A percentile compares a stretch with the other conserved stretches of the same genome.
Conservation (phyloP, 2,329 filamentous ascomycete genomes). For the Parascedosporium putredinis region DNA sequence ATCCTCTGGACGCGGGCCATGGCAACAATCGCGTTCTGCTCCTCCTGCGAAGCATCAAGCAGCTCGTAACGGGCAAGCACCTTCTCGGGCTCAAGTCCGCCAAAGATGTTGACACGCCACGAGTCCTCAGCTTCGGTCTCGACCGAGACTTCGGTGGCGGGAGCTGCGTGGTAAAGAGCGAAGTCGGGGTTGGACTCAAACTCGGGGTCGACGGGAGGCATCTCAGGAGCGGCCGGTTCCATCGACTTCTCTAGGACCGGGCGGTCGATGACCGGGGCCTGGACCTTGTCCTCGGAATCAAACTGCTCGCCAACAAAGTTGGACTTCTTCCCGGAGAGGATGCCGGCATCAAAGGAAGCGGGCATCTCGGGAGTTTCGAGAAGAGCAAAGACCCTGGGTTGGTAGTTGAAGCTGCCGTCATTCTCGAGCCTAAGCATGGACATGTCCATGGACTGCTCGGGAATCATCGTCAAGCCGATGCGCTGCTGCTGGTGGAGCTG, state of each 20-base stretch:
- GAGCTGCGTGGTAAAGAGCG: constrained; percentile 44
- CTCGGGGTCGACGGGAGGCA: constrained; percentile 34
- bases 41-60: constrained; percentile 45
- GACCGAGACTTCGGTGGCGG: constrained; percentile 17
- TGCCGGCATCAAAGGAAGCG: constrained; percentile 43
- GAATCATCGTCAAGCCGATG: constrained; percentile 74
- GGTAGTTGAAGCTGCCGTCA: constrained; percentile 44
- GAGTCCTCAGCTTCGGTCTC: constrained; percentile 34
- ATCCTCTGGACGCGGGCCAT: constrained; percentile 42
- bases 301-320: constrained; percentile 39
- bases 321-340: constrained; percentile 62
- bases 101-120: constrained; percentile 32
- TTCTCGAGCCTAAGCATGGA: constrained; percentile 55
- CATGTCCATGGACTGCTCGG: constrained; percentile 68
- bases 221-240: constrained; percentile 18
- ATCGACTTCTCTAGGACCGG: constrained; percentile 26
- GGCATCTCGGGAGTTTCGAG: constrained; percentile 60
- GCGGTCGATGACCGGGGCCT: constrained; percentile 41
- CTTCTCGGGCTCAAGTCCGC: constrained; percentile 54
- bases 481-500: constrained; percentile 51
- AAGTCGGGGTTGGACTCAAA: constrained; percentile 55
- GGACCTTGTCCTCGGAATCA: constrained; percentile 40
- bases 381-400: constrained; percentile 65
- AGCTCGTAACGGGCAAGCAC: constrained; percentile 51
- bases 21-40: constrained; percentile 30